Base-by-base conservation (phyloP, 176 grass and related monocot genomes). In the Canna indica region DNA sequence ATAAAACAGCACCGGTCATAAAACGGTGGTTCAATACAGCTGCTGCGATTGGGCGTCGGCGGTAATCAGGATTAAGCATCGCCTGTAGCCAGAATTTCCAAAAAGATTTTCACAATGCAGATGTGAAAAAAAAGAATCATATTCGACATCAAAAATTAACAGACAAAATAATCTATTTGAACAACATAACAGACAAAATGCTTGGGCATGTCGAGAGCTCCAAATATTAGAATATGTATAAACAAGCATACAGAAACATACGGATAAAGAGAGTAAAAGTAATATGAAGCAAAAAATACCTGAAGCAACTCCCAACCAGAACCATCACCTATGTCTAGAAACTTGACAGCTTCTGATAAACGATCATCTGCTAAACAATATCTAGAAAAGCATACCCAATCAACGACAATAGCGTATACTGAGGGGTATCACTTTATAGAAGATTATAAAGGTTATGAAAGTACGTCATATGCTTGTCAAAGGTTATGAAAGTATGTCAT, bases 231-330 rank as follows among this genome's bases (percentile, higher is more conserved):
- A 54, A 54, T 54, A 54, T 24, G 50, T n/a, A 54, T n/a, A 28
- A 4, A 33, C 69, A 11, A 14, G n/a, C n/a, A n/a, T n/a, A 34
- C 57, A 33, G 48, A 75, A 34, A 34, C 7, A 34, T 10, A 8
- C 54, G 10, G 54, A 58, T 1, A 16, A 0, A 63, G 18, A 36
- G 5, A 32, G 33, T 36, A 27, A 2, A 29, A 20, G 22, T 17
- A 13, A 46, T 12, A 8, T 38, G 3, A 41, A 47, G 22, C 64
- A 69, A 69, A 60, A 71, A 59, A 36, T 66, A 97, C 93, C 93
- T 91, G 88, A 48, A 97, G 71, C 61, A 97, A 76, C 74, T 97
- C 88, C 88, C 93, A 91, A 31, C 92, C 92, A 74, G 88, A 80
- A 71, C 88, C 85, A 85, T 67, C 68, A 11, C 88, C 88, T 75